Percentiles rank a stretch among this genome's conserved stretches.
phyloP scores from a whole-genome alignment of 345 rosid species.

The Ailanthus altissimus region DNA sequence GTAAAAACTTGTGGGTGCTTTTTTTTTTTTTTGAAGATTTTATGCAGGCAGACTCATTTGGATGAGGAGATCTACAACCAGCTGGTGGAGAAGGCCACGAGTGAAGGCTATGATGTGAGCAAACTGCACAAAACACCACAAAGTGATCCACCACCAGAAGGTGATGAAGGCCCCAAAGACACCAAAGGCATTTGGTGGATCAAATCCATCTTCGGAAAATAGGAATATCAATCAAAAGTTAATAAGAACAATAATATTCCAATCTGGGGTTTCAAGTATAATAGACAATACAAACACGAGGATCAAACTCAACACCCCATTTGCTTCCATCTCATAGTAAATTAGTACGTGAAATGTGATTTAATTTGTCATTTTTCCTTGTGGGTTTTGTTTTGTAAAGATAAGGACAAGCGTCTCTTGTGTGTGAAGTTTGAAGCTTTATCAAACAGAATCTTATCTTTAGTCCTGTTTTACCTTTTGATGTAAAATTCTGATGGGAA shows the following conservation, averaged over 20 bases:
- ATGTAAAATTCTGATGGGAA: neutral
- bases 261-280: neutral
- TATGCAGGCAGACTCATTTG: slow-evolving; percentile 60
- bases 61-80: slow-evolving; percentile 61
- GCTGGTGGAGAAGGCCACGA: slow-evolving; percentile 62
- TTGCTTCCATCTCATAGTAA: neutral
- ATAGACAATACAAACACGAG: neutral
- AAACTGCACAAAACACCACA: slow-evolving; percentile 84
- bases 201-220: slow-evolving; percentile 70
- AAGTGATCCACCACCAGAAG: slow-evolving; percentile 58
- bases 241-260: neutral
- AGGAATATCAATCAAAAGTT: neutral
- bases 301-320: neutral
- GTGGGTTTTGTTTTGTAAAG: neutral
- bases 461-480: neutral
- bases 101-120: slow-evolving; percentile 66
- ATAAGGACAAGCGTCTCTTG: neutral
- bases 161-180: slow-evolving; percentile 52
- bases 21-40: slow-evolving; percentile 43
- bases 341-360: neutral
- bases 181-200: slow-evolving; percentile 87
- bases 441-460: neutral
- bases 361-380: too few species aligned
- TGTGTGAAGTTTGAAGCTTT: neutral
- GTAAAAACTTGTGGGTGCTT: neutral